Evolutionary conservation across 2,329 filamentous ascomycete species (phyloP).

Genomic region (Coniella lustricola): DNA sequence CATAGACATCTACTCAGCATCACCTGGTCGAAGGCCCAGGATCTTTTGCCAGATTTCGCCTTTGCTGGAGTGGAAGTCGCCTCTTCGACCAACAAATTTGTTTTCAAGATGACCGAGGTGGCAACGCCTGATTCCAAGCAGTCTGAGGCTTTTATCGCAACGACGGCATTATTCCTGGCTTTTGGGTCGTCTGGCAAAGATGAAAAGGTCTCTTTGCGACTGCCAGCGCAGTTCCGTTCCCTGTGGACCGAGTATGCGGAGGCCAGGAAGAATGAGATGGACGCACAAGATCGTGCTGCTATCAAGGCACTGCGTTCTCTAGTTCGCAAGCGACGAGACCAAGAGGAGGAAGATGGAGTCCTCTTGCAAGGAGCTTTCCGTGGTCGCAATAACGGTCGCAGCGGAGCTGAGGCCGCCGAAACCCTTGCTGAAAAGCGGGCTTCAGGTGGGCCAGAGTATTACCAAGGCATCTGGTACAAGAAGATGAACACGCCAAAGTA

Average conservation of each 20-base stretch:
- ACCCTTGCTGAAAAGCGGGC: conserved; percentile 38
- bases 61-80: conserved; percentile 37
- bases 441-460: conserved; percentile 38
- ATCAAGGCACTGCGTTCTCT: conserved; percentile 64
- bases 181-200: conserved; percentile 75
- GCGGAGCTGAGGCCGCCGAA: conserved; percentile 41
- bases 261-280: conserved; percentile 60
- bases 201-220: conserved; percentile 72
- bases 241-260: conserved; percentile 75
- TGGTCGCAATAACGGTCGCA: conserved; percentile 44
- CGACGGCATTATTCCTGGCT: conserved; percentile 71
- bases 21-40: conserved; percentile 70
- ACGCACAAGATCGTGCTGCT: conserved; percentile 61
- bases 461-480: conserved; percentile 52
- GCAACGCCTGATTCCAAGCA: conserved; percentile 71
- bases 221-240: conserved; percentile 77
- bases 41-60: conserved; percentile 30
- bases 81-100: conserved; percentile 45
- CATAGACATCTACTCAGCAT: conserved; percentile 70
- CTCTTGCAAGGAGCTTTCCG: conserved; percentile 72
- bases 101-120: conserved; percentile 66
- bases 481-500: conserved; percentile 56
- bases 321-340: conserved; percentile 60
- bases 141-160: conserved; percentile 81
- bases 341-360: conserved; percentile 66